Conservation (phyloP, 2,329 filamentous ascomycete genomes). For the Venturia nashicola region DNA sequence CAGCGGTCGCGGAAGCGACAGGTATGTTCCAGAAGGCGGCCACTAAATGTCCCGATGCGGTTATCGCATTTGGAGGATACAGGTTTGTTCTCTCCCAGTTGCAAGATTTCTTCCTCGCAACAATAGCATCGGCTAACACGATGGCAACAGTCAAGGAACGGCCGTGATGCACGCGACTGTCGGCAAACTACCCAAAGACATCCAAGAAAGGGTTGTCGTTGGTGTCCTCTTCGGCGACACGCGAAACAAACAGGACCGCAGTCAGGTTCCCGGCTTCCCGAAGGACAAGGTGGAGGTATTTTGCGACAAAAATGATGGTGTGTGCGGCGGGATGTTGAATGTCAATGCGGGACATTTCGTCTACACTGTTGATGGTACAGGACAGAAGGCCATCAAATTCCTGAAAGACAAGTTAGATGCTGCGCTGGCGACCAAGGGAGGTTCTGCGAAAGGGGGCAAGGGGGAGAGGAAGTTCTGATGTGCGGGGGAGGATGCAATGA, state of each 20-base stretch:
- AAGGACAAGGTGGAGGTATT: slow-evolving; percentile 33
- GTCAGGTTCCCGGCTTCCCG: slow-evolving; percentile 20
- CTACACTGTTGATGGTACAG: slow-evolving; percentile 1
- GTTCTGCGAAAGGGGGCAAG: too few species aligned
- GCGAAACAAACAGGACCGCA: not conserved
- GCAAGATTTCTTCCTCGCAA: too few species aligned
- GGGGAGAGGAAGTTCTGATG: too few species aligned
- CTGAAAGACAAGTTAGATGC: not conserved
- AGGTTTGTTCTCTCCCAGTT: not conserved
- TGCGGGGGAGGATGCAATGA: not conserved
- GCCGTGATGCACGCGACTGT: slow-evolving; percentile 8
- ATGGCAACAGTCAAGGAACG: slow-evolving; percentile 7
- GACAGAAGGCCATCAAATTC: not conserved
- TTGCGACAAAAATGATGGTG: slow-evolving; percentile 38
- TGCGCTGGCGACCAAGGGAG: not conserved
- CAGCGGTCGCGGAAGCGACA: slow-evolving; percentile 8
- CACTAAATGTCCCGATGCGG: slow-evolving; percentile 5
- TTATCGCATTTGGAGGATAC: slow-evolving; percentile 8
- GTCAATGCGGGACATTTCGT: slow-evolving; percentile 13
- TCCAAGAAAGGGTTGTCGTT: not conserved
- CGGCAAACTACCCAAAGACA: not conserved
- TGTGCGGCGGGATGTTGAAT: slow-evolving; percentile 34
- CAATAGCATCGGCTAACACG: not conserved
- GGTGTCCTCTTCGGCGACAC: slow-evolving; percentile 9
- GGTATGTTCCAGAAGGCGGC: slow-evolving; percentile 7